Evolutionary conservation across 768 basidiomycete genomes (phyloP), one percentile per base, ranked within the genome.

Genomic region (Phanerochaete carnosa): DNA sequence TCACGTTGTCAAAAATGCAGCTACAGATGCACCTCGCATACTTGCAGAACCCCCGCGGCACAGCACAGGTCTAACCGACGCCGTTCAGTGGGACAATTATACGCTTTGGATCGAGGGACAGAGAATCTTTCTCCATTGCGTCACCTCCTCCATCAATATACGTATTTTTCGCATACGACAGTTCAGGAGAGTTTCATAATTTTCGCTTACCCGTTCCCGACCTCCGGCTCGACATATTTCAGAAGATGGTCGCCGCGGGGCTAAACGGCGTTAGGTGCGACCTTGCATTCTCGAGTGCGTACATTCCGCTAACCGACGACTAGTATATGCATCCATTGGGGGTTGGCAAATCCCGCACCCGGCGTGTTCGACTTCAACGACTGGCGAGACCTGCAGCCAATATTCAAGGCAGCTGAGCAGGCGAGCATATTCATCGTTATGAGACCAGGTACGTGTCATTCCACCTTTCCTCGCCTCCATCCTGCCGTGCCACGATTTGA

Each of bases 121-220:
- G 65, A 78, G 91, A 15, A 70, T 90, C 22, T 90, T 92, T 64
- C 70, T 92, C 4, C 81, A 90, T 89, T 89, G 73, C 57, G 85
- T 78, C 39, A 35, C 13, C 52, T 16, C 22, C 43, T 13, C 1
- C 15, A 1, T 43, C 25, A 4, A 32, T 26, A 3, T 13, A 9
- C 13, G 45, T 43, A 3, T 26, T 25, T 37, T 19, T 57, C 15
- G n/a, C 47, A 50, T 30, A 35, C 30, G 12, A 4, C 32, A 92
- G 91, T 65, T 90, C 89, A 0, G 92, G 92, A 59, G 92, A 93
- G 71, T 91, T 92, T 70, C 92, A 93, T 66, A 84, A 90, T 0
- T 94, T 90, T 75, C 83, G 90, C 25, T 74, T 94, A 8, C 92
- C 90, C 11, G 87, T 92, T 0, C 90, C 88, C 19, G 83, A 83